A percentile compares a stretch with the other conserved stretches of the same genome.
Conservation (phyloP, 2,329 filamentous ascomycete genomes). For the Sclerotinia subarctica region DNA sequence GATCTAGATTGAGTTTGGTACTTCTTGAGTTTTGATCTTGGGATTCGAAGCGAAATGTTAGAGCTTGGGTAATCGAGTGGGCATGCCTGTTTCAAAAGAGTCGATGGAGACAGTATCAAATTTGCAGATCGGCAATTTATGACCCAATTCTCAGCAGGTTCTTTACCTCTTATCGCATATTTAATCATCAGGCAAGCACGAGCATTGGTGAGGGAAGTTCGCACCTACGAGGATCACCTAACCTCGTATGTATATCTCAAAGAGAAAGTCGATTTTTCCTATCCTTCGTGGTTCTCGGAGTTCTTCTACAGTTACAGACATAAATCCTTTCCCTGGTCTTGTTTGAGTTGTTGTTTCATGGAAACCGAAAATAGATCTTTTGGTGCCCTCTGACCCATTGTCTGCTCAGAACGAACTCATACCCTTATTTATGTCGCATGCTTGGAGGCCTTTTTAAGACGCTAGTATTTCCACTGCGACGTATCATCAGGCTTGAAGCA, state of each 20-base stretch:
- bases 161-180: background rate
- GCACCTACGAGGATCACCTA: background rate
- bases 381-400: background rate
- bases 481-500: background rate
- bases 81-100: background rate
- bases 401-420: background rate
- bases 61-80: background rate
- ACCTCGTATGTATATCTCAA: background rate
- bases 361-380: background rate
- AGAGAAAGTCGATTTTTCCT: background rate
- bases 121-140: slow-evolving; percentile 14
- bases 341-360: background rate
- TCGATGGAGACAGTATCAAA: background rate
- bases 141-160: background rate
- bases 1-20: slow-evolving; percentile 14
- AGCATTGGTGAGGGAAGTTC: slow-evolving; percentile 3
- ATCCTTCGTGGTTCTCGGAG: background rate
- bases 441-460: background rate
- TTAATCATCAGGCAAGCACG: background rate
- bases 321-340: background rate
- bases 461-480: background rate
- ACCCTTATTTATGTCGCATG: background rate
- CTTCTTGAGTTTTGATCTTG: background rate
- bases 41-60: slow-evolving; percentile 1
- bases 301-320: background rate